Base-by-base conservation (phyloP, 495 filamentous ascomycete species). In the Neurospora sp. region DNA sequence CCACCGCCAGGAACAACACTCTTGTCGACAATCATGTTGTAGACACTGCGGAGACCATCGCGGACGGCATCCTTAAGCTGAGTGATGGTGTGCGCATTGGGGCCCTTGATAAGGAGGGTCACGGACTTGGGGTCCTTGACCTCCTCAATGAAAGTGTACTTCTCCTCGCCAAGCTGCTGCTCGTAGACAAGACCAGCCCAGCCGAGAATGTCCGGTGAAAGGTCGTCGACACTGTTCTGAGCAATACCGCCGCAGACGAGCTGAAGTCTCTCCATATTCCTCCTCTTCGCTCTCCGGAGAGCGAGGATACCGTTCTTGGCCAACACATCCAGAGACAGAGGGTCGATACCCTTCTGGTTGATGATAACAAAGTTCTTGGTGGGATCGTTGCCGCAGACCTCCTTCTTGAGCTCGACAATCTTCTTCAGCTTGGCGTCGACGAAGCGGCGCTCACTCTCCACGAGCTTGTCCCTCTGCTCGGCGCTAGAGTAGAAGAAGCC, bases 261-360 rank as follows among this genome's bases (percentile, higher is more conserved):
- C 84, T 99, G 96, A 69, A 99, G 85, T 79, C 96, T 89, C 85
- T 99, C 96, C 96, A 99, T 99, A 83, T 99, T 99, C 79, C 96
- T 91, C 79, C 96, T 87, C 90, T 99, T 99, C 38, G 96, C 96
- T 81, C 96, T 87, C 75, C 96, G 89, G 72, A 99, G 89, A 70
- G 96, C 96, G 79, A 97, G 88, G 77, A 99, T 98, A 72, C 94
- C 94, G 80, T 99, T 98, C 90, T 98, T 99, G 70, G 94, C 94
- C 39, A 99, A 85, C 35, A 98, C 93, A 80, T 99, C 96, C 75
- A 99, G 85, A 71, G 94, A 97, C 70, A 98, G 85, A 20, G 96
- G 96, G 81, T 99, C 96, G 77, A 99, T 99, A 72, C 96, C 96
- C 86, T 99, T 99, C 84, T 98, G 96, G 86, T 99, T 99, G 82